Evolutionary conservation across 768 basidiomycete species (phyloP), one percentile per base, ranked within the genome.

Genomic region (Termitomyces sp.): DNA sequence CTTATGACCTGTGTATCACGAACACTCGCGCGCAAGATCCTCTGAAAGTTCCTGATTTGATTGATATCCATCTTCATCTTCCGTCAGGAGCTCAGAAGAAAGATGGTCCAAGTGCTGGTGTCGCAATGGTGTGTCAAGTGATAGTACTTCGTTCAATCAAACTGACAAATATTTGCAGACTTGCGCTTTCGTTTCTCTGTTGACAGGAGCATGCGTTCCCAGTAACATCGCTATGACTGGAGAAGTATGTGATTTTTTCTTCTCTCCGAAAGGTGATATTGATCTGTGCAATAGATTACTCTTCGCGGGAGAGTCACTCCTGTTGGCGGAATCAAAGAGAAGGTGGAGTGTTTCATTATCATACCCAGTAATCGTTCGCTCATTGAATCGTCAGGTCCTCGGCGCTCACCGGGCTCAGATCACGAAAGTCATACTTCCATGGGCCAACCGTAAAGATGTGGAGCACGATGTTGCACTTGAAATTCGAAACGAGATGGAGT

Each of bases 61-160:
- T 94, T 46, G 93, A 98, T 65, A 73, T 98, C 10, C 94, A 98
- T 64, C 73, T 94, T 15, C 94, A 97, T 66, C 75, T 96, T 9
- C 95, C 94, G 0, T 81, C 89, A 1, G 95, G 94, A 0, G 89
- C 92, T 2, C 89, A 94, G 70, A 92, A 86, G 79, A 97, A 96
- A 73, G 94, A 96, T 64, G 94, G 94, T 0, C 93, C 94, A 0
- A 91, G 89, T 65, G 94, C 93, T 0, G 94, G 94, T 2, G 78
- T 95, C 23, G 90, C 91, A 0, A 93, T 95, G 84, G 89, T 91
- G 59, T 56, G 76, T 66, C 46, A 15, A 48, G 37, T 7, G 15
- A 45, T 17, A 8, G 30, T n/a, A 12, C 11, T 12, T 45, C 8
- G 33, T 8, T 6, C 14, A 15, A 31, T 11, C n/a, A 38, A 2